Conservation (phyloP, 2,329 filamentous ascomycete genomes). For the Neofusicoccum kwambonambiense region DNA sequence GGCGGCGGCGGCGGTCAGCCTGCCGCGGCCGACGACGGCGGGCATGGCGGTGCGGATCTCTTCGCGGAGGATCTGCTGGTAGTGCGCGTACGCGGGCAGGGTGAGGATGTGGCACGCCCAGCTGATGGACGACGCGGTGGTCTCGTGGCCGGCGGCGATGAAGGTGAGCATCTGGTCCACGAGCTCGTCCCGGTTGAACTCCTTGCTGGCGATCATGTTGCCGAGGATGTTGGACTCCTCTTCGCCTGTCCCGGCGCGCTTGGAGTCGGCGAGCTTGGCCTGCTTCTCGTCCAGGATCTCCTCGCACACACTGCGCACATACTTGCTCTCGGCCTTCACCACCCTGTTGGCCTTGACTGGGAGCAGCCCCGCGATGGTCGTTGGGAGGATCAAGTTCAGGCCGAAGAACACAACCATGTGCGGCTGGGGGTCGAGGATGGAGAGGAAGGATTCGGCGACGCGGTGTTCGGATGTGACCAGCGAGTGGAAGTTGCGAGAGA, state of each 20-base stretch:
- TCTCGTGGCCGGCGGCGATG: constrained; percentile 62
- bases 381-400: constrained; percentile 29
- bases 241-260: neutral
- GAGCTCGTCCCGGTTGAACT: constrained; percentile 44
- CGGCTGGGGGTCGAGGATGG: constrained; percentile 35
- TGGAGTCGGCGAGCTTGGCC: constrained; percentile 20
- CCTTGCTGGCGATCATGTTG: constrained; percentile 46
- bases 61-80: constrained; percentile 54
- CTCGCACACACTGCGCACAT: constrained; percentile 35
- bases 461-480: constrained; percentile 31
- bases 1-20: constrained; percentile 17
- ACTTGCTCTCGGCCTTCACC: constrained; percentile 38
- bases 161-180: constrained; percentile 52
- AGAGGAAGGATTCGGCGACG: constrained; percentile 31
- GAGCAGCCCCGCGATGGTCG: constrained; percentile 42
- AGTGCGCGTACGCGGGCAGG: constrained; percentile 61
- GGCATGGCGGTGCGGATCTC: constrained; percentile 54
- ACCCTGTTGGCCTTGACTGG: constrained; percentile 46
- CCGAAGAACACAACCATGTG: constrained; percentile 26
- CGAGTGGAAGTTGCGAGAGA: constrained; percentile 33
- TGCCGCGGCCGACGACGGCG: neutral
- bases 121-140: constrained; percentile 66
- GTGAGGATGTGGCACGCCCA: constrained; percentile 69
- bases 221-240: constrained; percentile 36
- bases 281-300: constrained; percentile 46